Base-by-base conservation (phyloP, 1,284 basidiomycete species). In the Omphalotus olearius region DNA sequence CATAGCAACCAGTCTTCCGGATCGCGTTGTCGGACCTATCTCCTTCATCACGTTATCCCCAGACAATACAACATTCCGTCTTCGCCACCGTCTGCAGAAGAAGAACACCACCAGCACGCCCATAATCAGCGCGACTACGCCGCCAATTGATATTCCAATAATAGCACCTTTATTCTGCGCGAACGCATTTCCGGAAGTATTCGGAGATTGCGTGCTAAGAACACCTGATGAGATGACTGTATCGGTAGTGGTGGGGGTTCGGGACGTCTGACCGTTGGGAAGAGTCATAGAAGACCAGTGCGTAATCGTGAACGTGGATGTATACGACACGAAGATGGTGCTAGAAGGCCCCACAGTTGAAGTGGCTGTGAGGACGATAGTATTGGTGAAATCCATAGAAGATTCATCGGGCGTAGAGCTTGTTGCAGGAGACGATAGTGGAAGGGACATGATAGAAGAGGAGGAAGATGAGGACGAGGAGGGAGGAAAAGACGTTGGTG, bases 81-180 rank as follows among this genome's bases (percentile, higher is more conserved):
- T 47, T 30, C 50, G 44, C 45, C 52, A 44, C 6, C 42, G 33
- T 18, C 41, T 38, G 47, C 52, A 53, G 10, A 53, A 36, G 2
- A 53, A 18, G 37, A 53, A 53, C 6, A 46, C 11, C 4, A 28
- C 25, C 3, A 53, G 35, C 11, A 44, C 42, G 6, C 18, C 35
- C 13, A 23, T 17, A 20, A 53, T 25, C 3, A 53, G 42, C 11
- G 47, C 47, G 17, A 46, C 30, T 11, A 48, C 42, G 16, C 47
- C 35, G 16, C 47, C 52, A n/a, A 53, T 45, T 2, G 52, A 17
- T 11, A 50, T 36, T 18, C 52, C 52, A 10, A 53, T 53, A 30
- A 53, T 53, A 16, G 47, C 47, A 11, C 52, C 47, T 14, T 48
- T 45, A 17, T 53, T 45, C 14, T 28, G 36, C 6, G 47, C 30